Evolutionary conservation across 2,329 filamentous ascomycete species (phyloP).

Genomic region (Pseudogymnoascus sp.): DNA sequence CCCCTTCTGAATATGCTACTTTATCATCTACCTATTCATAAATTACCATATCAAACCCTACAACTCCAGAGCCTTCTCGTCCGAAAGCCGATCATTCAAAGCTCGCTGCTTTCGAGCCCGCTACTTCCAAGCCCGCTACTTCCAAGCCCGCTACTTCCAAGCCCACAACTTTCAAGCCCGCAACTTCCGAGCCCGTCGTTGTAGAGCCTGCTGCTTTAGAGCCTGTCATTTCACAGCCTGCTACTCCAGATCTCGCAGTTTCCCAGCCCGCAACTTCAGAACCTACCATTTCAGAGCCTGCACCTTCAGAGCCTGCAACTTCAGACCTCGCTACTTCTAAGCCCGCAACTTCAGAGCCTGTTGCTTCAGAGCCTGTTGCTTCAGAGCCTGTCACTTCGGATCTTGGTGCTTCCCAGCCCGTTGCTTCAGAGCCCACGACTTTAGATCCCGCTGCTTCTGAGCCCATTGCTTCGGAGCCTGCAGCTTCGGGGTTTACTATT

Average conservation of each 20-base stretch:
- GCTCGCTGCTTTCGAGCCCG: background rate
- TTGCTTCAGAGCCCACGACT: background rate
- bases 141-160: too few relatives aligned
- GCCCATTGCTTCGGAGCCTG: background rate
- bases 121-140: background rate
- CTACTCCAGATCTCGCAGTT: background rate
- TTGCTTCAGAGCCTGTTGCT: background rate
- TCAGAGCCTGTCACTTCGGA: background rate
- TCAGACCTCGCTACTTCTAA: background rate
- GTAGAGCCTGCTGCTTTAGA: background rate
- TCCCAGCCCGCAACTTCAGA: background rate
- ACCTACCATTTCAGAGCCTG: background rate
- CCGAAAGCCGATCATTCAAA: background rate
- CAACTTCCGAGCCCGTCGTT: background rate
- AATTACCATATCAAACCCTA: background rate
- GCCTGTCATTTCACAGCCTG: background rate
- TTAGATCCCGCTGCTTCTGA: background rate
- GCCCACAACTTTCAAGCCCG: background rate
- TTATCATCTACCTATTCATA: background rate
- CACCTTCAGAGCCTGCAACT: background rate
- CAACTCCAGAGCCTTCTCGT: background rate
- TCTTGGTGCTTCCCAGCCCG: background rate
- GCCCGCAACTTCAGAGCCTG: background rate
- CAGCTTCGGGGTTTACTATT: too few relatives aligned
- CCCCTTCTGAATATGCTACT: background rate